Evolutionary conservation across 2,329 filamentous ascomycete species (phyloP).

Genomic region (Sporothrix phasma): DNA sequence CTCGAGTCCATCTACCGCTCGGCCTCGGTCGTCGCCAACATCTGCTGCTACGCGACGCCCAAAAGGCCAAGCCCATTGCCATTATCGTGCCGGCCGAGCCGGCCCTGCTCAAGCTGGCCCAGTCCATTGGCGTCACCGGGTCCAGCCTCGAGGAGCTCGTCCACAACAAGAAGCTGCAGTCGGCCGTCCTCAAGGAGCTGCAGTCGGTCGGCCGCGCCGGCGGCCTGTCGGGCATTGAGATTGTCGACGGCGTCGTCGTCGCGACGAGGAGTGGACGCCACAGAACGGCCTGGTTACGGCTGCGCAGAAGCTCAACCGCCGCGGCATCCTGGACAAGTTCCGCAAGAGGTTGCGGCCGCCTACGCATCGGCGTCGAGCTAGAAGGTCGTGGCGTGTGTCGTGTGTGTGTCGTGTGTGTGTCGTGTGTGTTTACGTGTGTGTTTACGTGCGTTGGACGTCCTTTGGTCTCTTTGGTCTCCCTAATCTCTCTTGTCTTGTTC

Average conservation of each 20-base stretch:
- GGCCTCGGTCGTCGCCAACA: constrained; percentile 41
- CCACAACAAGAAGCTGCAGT: constrained; percentile 55
- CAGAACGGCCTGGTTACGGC: constrained; percentile 60
- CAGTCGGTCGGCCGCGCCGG: constrained; percentile 51
- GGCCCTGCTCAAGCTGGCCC: constrained; percentile 43
- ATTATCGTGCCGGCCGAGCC: constrained; percentile 48
- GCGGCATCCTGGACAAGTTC: constrained; percentile 53
- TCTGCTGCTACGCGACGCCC: constrained; percentile 46
- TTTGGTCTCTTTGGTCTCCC: background rate
- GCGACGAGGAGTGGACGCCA: constrained; percentile 66
- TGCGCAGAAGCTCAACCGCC: constrained; percentile 63
- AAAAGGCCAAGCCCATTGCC: constrained; percentile 43
- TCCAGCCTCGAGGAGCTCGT: constrained; percentile 56
- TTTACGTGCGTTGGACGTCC: background rate
- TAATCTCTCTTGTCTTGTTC: background rate
- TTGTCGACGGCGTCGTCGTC: constrained; percentile 61
- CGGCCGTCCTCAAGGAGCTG: constrained; percentile 53
- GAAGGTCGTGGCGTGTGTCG: background rate
- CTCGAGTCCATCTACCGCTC: constrained; percentile 46
- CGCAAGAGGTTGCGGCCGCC: constrained; percentile 51
- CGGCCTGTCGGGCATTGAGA: constrained; percentile 56
- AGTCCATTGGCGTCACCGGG: constrained; percentile 35
- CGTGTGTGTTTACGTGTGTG: background rate
- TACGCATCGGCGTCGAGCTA: constrained; percentile 33
- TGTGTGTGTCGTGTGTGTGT: background rate